Conservation (phyloP, 108 stramenopile species). For the Skeletonema potamos region DNA sequence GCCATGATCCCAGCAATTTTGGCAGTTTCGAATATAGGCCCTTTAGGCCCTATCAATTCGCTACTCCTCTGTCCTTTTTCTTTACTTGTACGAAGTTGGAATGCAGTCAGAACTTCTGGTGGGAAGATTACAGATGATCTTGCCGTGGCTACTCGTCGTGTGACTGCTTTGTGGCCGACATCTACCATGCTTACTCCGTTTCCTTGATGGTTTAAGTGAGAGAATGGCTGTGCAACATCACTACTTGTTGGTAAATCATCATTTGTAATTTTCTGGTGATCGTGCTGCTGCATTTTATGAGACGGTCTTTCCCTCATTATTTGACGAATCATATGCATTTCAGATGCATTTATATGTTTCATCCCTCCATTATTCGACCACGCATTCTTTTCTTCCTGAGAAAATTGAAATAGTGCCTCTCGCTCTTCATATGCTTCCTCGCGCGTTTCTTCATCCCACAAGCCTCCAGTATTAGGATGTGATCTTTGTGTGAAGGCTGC, state of each 20-base stretch:
- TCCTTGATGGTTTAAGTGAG: constrained; percentile 61
- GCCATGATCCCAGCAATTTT: constrained; percentile 87
- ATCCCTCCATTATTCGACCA: constrained; percentile 48
- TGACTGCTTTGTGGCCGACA: constrained; percentile 67
- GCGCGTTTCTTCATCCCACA: constrained; percentile 18
- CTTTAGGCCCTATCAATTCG: constrained; percentile 83
- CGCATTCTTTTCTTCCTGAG: constrained; percentile 58
- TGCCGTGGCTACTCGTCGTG: constrained; percentile 64
- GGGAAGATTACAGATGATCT: constrained; percentile 19
- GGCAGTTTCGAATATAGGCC: constrained; percentile 83
- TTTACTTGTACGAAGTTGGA: constrained; percentile 52
- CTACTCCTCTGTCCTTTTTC: neutral
- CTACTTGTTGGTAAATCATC: neutral
- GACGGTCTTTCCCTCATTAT: constrained; percentile 10
- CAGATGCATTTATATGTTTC: constrained; percentile 10
- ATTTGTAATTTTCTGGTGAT: too few species aligned
- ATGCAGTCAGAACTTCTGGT: constrained; percentile 61
- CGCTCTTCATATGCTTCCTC: constrained; percentile 61
- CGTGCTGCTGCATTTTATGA: constrained; percentile 6
- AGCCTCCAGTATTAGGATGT: constrained; percentile 1
- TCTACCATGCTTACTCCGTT: constrained; percentile 73
- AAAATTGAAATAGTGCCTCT: constrained; percentile 68
- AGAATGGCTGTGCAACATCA: constrained; percentile 31
- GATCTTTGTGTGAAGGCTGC: neutral
- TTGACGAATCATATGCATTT: constrained; percentile 18